Evolutionary conservation across 2,329 filamentous ascomycete species (phyloP).

Genomic region (Pyrenochaeta sp.): DNA sequence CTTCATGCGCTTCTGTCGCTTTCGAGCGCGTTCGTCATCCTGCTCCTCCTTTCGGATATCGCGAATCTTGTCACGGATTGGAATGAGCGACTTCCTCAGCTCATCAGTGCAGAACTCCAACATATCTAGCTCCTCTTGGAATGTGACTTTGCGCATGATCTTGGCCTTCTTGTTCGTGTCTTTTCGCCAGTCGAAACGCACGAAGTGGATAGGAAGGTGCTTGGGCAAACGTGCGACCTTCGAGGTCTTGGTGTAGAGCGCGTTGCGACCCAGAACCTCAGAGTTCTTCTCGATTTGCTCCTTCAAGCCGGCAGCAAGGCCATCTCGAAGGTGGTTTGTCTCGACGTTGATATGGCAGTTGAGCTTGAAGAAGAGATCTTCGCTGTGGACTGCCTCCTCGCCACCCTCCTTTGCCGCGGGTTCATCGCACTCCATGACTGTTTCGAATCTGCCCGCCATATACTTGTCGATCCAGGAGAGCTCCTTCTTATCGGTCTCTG

Average conservation of each 20-base stretch:
- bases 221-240: constrained; percentile 89
- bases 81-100: constrained; percentile 80
- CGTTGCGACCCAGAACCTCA: constrained; percentile 76
- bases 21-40: constrained; percentile 88
- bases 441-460: constrained; percentile 82
- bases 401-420: constrained; percentile 75
- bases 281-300: constrained; percentile 94
- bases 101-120: constrained; percentile 96
- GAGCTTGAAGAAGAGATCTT: constrained; percentile 86
- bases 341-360: constrained; percentile 91
- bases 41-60: constrained; percentile 95
- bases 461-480: constrained; percentile 88
- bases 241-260: constrained; percentile 88
- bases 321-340: constrained; percentile 90
- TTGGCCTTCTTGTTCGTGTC: constrained; percentile 98
- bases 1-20: constrained; percentile 80
- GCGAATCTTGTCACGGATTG: constrained; percentile 94
- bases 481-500: constrained; percentile 51
- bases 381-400: constrained; percentile 71
- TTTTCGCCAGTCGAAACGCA: constrained; percentile 97
- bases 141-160: constrained; percentile 98
- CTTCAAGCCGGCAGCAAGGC: constrained; percentile 79
- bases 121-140: constrained; percentile 89
- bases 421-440: constrained; percentile 84
- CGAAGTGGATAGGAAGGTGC: constrained; percentile 95